phyloP scores from a whole-genome alignment of 805 yeast species.

The Yarrowia sp. region DNA sequence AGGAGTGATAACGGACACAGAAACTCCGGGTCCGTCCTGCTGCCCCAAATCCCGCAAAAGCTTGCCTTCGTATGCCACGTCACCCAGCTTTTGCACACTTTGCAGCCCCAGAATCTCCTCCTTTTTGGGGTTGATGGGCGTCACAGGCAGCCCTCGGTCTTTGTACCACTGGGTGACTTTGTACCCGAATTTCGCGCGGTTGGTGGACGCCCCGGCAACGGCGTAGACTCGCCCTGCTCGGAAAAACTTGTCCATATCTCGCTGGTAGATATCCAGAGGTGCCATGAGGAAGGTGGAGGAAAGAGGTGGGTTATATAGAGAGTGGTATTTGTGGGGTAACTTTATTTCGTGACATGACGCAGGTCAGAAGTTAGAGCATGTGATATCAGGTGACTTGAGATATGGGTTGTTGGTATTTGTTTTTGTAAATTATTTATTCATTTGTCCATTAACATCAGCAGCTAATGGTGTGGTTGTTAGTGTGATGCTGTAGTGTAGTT shows the following conservation, averaged over 20 bases:
- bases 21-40: constrained; percentile 39
- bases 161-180: constrained; percentile 68
- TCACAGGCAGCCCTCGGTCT: constrained; percentile 52
- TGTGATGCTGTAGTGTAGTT: too few relatives aligned
- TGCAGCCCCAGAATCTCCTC: constrained; percentile 46
- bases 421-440: too few relatives aligned
- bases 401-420: too few relatives aligned
- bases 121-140: constrained; percentile 62
- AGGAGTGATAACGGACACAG: constrained; percentile 72
- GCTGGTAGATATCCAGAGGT: neutral
- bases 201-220: constrained; percentile 69
- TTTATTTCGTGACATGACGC: too few relatives aligned
- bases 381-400: too few relatives aligned
- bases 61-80: constrained; percentile 27
- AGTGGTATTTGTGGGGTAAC: neutral
- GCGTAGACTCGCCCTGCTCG: constrained; percentile 52
- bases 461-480: too few relatives aligned
- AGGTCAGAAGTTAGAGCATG: too few relatives aligned
- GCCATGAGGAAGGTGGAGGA: neutral
- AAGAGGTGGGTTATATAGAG: neutral
- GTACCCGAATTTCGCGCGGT: constrained; percentile 63
- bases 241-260: constrained; percentile 45
- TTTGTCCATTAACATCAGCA: too few relatives aligned
- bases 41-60: constrained; percentile 25
- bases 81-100: constrained; percentile 36